phyloP scores from a whole-genome alignment of 106 monocot species.

The Xerophyta viscosa region DNA sequence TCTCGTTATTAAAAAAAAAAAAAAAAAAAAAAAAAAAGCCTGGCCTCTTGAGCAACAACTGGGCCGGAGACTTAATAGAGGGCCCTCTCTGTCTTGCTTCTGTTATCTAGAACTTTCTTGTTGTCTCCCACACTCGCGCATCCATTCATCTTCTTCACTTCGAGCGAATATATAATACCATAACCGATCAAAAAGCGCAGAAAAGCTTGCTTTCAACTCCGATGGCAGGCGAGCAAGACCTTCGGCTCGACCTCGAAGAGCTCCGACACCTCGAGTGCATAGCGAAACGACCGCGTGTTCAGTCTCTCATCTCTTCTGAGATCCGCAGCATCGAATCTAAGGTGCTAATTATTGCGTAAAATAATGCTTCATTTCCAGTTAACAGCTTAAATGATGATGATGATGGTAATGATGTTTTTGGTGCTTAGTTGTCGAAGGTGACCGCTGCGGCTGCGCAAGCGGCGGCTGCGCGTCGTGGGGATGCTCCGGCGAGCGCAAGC shows the following conservation, averaged over 20 bases:
- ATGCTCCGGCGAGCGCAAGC: constrained; percentile 2
- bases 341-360: constrained; percentile 13
- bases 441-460: constrained; percentile 9
- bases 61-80: too few species aligned
- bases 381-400: neutral
- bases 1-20: too few species aligned
- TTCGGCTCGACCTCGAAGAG: constrained; percentile 68
- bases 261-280: constrained; percentile 46
- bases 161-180: too few species aligned
- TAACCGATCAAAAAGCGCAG: too few species aligned
- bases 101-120: too few species aligned
- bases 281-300: constrained; percentile 61
- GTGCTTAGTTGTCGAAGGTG: constrained; percentile 35
- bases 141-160: too few species aligned
- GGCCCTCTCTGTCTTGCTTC: too few species aligned
- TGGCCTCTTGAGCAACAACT: too few species aligned
- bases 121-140: too few species aligned
- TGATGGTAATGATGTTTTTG: too few species aligned
- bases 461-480: neutral
- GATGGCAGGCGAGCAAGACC: constrained; percentile 53
- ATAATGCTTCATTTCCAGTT: neutral
- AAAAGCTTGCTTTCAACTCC: too few species aligned
- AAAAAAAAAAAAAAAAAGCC: too few species aligned
- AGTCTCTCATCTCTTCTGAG: constrained; percentile 58
- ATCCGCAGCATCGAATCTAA: constrained; percentile 47